Conservation (phyloP, 257 asterid species). For the Ilex asprella region DNA sequence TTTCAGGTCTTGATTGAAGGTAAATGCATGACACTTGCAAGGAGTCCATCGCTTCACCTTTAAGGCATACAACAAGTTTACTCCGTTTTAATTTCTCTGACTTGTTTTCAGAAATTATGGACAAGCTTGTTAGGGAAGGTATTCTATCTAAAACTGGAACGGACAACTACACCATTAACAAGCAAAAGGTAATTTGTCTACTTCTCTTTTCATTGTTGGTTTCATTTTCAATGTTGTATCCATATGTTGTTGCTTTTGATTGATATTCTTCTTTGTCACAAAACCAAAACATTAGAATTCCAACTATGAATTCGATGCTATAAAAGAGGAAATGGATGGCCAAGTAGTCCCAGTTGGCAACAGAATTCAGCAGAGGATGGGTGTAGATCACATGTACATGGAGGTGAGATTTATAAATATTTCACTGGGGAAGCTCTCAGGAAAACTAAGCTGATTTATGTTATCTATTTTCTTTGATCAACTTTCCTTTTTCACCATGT, state of each 20-base stretch:
- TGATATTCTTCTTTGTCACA: slow-evolving; percentile 16
- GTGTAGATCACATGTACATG: slow-evolving; percentile 62
- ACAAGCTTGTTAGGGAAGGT: slow-evolving; percentile 58
- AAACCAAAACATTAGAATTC: slow-evolving; percentile 28
- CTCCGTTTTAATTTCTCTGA: slow-evolving; percentile 16
- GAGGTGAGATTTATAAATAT: slow-evolving; percentile 36
- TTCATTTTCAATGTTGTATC: not conserved
- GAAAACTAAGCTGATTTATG: no score
- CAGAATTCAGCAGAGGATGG: slow-evolving; percentile 21
- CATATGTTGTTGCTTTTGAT: not conserved
- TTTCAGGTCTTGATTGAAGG: slow-evolving; percentile 85
- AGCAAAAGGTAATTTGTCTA: slow-evolving; percentile 39
- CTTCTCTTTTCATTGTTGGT: not conserved
- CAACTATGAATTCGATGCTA: slow-evolving; percentile 68
- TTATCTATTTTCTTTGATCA: no score
- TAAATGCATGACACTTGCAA: slow-evolving; percentile 28
- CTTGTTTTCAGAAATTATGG: slow-evolving; percentile 56
- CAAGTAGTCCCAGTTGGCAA: slow-evolving; percentile 21
- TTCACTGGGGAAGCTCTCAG: no score
- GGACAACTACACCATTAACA: slow-evolving; percentile 50
- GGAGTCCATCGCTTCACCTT: not conserved
- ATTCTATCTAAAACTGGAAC: slow-evolving; percentile 47
- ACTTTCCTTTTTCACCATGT: no score
- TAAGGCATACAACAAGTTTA: slow-evolving; percentile 1
- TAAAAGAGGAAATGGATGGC: slow-evolving; percentile 64